Percentiles rank a stretch among this genome's conserved stretches.
Conservation (phyloP, 2,329 filamentous ascomycete species). For the Aspergillus tamarii region DNA sequence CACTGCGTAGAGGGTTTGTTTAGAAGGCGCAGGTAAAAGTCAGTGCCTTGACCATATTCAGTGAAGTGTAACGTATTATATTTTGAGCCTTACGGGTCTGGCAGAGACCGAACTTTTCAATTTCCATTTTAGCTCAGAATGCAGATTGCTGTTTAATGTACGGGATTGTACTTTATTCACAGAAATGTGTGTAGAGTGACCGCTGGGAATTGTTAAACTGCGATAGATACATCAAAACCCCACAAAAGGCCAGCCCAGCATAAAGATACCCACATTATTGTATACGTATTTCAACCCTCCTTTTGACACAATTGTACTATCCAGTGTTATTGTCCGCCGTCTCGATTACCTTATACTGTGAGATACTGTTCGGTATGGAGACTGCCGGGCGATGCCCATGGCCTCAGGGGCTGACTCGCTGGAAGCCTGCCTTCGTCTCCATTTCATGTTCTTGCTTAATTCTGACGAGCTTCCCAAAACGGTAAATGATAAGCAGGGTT, state of each 20-base stretch:
- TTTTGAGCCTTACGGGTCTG: not conserved
- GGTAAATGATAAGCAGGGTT: slow-evolving; percentile 40
- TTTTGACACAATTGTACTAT: not conserved
- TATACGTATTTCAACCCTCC: not conserved
- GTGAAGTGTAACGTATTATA: not conserved
- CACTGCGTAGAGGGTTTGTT: not conserved
- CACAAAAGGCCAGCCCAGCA: not conserved
- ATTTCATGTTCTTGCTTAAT: slow-evolving; percentile 37
- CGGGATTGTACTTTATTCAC: not conserved
- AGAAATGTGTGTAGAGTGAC: not conserved
- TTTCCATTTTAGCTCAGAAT: not conserved
- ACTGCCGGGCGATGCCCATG: not conserved
- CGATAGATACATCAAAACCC: not conserved
- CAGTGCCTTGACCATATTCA: not conserved
- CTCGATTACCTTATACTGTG: not conserved
- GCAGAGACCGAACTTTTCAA: not conserved
- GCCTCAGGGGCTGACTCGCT: not conserved
- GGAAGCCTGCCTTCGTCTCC: slow-evolving; percentile 5
- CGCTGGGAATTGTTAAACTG: not conserved
- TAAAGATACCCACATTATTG: not conserved
- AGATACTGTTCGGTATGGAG: not conserved
- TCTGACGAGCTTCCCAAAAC: slow-evolving; percentile 37
- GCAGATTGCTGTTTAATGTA: not conserved
- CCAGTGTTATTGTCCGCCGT: not conserved
- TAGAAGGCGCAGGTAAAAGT: not conserved